Evolutionary conservation across 495 filamentous ascomycete genomes (phyloP).

Genomic region (Lasiosphaeria ovina): DNA sequence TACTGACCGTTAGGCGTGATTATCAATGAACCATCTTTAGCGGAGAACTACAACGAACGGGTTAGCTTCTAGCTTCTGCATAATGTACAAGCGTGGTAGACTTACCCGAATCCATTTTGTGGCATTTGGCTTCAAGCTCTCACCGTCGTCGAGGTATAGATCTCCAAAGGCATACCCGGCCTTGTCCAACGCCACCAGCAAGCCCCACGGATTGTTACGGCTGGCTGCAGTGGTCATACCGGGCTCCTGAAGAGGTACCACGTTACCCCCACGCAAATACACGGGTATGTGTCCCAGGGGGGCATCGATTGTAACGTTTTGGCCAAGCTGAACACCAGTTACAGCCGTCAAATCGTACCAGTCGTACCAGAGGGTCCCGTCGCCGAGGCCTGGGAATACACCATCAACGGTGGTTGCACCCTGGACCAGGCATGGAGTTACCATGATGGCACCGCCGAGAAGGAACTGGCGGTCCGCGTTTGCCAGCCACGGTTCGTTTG

Average conservation of each 20-base stretch:
- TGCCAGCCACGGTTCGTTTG: conserved; percentile 68
- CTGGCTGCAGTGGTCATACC: conserved; percentile 66
- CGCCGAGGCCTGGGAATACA: conserved; percentile 71
- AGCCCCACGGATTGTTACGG: conserved; percentile 65
- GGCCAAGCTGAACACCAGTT: conserved; percentile 47
- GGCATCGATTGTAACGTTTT: conserved; percentile 71
- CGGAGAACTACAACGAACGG: conserved; percentile 48
- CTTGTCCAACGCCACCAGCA: conserved; percentile 61
- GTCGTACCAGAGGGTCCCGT: conserved; percentile 68
- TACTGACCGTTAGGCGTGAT: conserved; percentile 53
- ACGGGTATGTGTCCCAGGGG: conserved; percentile 79
- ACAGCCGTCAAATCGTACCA: conserved; percentile 68
- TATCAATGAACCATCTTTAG: conserved; percentile 43
- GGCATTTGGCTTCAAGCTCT: conserved; percentile 58
- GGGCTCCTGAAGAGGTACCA: conserved; percentile 70
- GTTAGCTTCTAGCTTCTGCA: not conserved
- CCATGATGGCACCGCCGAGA: conserved; percentile 66
- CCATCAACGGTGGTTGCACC: conserved; percentile 65
- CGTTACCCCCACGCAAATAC: conserved; percentile 65
- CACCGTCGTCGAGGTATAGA: conserved; percentile 83
- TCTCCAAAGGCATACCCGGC: conserved; percentile 60
- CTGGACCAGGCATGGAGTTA: conserved; percentile 69
- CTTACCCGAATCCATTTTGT: conserved; percentile 57
- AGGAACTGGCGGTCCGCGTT: conserved; percentile 72
- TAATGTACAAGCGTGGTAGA: conserved; percentile 2